Conservation (phyloP, 768 basidiomycete genomes). For the Kwoniella bestiolae region DNA sequence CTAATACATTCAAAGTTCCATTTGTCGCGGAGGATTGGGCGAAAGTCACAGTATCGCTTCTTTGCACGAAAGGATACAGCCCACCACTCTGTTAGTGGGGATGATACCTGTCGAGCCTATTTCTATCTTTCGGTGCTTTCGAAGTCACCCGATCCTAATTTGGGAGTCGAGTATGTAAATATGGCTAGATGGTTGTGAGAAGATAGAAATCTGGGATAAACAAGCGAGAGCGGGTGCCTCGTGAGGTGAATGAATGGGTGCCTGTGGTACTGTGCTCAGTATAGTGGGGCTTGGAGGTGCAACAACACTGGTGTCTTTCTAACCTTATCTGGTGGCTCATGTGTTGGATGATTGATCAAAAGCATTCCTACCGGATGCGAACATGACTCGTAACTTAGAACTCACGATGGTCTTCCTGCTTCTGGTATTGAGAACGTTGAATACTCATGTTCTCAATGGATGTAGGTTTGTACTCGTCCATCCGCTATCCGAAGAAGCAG, state of each 20-base stretch:
- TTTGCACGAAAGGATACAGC: neutral
- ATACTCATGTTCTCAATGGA: neutral
- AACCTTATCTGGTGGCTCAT: slow-evolving; percentile 6
- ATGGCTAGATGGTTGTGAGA: neutral
- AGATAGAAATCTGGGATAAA: neutral
- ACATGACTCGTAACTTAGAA: neutral
- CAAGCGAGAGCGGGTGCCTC: neutral
- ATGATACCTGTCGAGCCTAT: neutral
- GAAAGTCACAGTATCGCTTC: neutral
- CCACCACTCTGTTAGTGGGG: too few species aligned
- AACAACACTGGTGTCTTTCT: neutral
- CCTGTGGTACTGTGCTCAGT: neutral
- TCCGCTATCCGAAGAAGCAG: too few species aligned
- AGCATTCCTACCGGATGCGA: slow-evolving; percentile 8
- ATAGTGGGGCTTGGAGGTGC: neutral
- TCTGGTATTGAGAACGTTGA: neutral
- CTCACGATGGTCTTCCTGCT: neutral
- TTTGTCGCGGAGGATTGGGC: neutral
- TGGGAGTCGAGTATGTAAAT: neutral
- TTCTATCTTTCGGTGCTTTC: neutral
- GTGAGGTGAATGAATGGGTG: neutral
- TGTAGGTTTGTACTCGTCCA: too few species aligned
- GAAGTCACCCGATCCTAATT: neutral
- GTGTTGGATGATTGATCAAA: neutral
- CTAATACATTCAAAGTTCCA: neutral